phyloP scores from a whole-genome alignment of 2,329 filamentous ascomycete species.

The Hirsutella minnesotensis region DNA sequence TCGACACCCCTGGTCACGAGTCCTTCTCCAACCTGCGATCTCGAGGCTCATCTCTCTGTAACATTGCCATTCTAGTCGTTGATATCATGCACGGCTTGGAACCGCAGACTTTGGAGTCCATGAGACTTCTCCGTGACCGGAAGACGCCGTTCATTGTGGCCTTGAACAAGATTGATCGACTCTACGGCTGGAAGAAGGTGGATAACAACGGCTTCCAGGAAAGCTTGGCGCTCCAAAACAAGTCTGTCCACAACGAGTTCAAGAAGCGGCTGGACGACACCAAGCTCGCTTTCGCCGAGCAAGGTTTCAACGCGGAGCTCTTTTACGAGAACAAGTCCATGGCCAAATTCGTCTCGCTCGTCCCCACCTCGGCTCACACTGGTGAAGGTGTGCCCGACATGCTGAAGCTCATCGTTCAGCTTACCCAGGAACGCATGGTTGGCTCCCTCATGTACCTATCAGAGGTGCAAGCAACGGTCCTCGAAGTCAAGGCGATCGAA shows the following conservation, averaged over 20 bases:
- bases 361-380: constrained; percentile 95
- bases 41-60: constrained; percentile 93
- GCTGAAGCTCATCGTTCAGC: constrained; percentile 84
- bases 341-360: constrained; percentile 86
- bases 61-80: constrained; percentile 97
- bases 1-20: constrained; percentile 98
- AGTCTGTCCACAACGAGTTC: constrained; percentile 90
- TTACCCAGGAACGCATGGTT: constrained; percentile 97
- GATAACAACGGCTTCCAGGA: constrained; percentile 98
- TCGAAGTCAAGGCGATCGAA: constrained; percentile 98
- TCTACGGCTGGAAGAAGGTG: constrained; percentile 97
- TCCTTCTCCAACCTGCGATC: constrained; percentile 98
- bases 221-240: constrained; percentile 78
- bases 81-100: constrained; percentile 99
- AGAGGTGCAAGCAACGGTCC: constrained; percentile 92
- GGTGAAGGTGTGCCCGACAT: constrained; percentile 98
- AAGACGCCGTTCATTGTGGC: constrained; percentile 98
- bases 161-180: constrained; percentile 98
- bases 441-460: constrained; percentile 96
- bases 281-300: constrained; percentile 88
- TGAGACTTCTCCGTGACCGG: constrained; percentile 82
- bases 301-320: constrained; percentile 94
- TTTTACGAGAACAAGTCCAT: constrained; percentile 98
- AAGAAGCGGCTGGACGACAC: constrained; percentile 79
- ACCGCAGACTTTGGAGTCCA: constrained; percentile 93